Conservation (phyloP, 352 stramenopile species). For the Phytophthora capsici region DNA sequence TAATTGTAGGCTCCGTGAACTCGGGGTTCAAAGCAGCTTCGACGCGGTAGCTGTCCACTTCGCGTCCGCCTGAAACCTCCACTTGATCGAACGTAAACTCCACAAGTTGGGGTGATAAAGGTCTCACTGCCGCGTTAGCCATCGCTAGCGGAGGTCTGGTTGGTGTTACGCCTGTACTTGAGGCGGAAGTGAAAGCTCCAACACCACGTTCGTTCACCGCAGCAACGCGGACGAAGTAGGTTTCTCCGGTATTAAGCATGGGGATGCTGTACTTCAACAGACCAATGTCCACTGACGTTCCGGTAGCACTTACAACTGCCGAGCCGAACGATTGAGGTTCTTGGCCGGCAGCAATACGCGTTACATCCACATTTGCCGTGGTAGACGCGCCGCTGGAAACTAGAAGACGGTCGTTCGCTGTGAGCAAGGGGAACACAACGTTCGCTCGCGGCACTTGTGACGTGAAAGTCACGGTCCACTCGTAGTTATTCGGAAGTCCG, state of each 20-base stretch:
- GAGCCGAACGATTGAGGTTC: conserved; percentile 47
- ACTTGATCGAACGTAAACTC: conserved; percentile 74
- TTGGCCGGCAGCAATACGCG: conserved; percentile 31
- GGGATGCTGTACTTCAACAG: conserved; percentile 63
- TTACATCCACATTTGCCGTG: conserved; percentile 36
- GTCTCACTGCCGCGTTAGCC: conserved; percentile 45
- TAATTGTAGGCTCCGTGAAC: conserved; percentile 20
- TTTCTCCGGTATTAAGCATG: conserved; percentile 50
- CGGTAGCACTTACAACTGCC: conserved; percentile 29
- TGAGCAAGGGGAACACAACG: conserved; percentile 44
- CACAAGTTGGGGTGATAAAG: conserved; percentile 46
- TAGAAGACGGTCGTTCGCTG: conserved; percentile 62
- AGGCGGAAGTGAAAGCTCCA: conserved; percentile 55
- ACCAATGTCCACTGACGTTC: conserved; percentile 4
- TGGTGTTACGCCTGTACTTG: conserved; percentile 34
- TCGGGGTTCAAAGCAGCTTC: conserved; percentile 34
- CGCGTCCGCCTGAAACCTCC: conserved; percentile 52
- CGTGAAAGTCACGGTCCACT: conserved; percentile 92
- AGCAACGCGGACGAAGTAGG: conserved; percentile 85
- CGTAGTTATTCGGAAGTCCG: conserved; percentile 65
- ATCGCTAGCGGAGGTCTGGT: conserved; percentile 62
- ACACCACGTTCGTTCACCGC: conserved; percentile 85
- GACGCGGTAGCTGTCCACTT: conserved; percentile 65
- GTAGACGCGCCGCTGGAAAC: conserved; percentile 16
- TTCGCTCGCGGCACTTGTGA: conserved; percentile 49